Conservation (phyloP, 768 basidiomycete genomes). For the Lactarius psammicola region DNA sequence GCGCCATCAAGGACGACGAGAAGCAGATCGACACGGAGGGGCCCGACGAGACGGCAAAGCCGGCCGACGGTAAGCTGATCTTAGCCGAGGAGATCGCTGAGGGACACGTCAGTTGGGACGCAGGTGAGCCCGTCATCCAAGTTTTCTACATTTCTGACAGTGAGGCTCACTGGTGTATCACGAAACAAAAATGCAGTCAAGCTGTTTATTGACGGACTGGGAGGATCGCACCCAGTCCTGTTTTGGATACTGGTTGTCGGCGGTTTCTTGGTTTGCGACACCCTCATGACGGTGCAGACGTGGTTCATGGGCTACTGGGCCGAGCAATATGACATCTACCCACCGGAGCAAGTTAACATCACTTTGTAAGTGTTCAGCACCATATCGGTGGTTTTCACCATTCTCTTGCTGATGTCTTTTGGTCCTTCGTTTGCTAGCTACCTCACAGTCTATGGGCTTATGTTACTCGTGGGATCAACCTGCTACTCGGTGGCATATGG, state of each 20-base stretch:
- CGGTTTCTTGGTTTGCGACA: constrained; percentile 31
- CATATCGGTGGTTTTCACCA: neutral
- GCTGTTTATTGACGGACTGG: constrained; percentile 34
- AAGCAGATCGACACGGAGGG: constrained; percentile 32
- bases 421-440: constrained; percentile 41
- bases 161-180: constrained; percentile 22
- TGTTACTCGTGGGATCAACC: constrained; percentile 37
- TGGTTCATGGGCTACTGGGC: constrained; percentile 51
- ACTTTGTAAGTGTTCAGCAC: constrained; percentile 34
- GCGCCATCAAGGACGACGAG: constrained; percentile 32
- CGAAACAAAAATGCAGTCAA: constrained; percentile 30
- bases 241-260: constrained; percentile 36
- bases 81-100: constrained; percentile 60
- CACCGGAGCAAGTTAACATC: constrained; percentile 37
- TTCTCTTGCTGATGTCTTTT: neutral
- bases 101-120: constrained; percentile 54
- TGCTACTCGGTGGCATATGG: constrained; percentile 39
- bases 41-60: constrained; percentile 26
- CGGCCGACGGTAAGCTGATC: constrained; percentile 54
- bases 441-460: constrained; percentile 42
- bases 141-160: neutral
- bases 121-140: constrained; percentile 35
- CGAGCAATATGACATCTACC: constrained; percentile 39
- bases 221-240: constrained; percentile 32
- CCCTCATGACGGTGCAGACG: constrained; percentile 34